Conservation (phyloP, 225 moss, liverwort and hornwort species). For the Anthoceros angustus region DNA sequence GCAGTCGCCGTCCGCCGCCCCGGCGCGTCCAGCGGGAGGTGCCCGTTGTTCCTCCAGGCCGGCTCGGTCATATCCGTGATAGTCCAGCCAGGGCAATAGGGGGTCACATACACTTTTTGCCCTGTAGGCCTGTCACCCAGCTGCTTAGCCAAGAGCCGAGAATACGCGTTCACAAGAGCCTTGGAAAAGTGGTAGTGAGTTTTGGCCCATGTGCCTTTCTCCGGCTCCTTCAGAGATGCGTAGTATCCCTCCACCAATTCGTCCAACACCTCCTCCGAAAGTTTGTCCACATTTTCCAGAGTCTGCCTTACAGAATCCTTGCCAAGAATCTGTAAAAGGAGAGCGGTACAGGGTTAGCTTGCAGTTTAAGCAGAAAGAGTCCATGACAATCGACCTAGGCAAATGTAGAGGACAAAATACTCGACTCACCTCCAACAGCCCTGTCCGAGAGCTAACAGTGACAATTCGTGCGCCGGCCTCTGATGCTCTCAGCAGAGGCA, state of each 20-base stretch:
- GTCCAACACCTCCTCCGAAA: slow-evolving; percentile 16
- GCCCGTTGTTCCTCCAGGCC: too few relatives aligned
- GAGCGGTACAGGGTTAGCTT: background rate
- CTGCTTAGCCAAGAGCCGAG: slow-evolving; percentile 17
- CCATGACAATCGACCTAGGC: background rate
- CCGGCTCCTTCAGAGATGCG: slow-evolving; percentile 15
- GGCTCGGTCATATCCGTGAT: slow-evolving; percentile 23
- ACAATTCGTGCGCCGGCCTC: slow-evolving; percentile 25
- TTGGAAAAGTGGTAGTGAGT: slow-evolving; percentile 22
- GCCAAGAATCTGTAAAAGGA: background rate
- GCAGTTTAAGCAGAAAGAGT: background rate
- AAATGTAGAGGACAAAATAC: background rate
- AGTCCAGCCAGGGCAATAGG: slow-evolving; percentile 32
- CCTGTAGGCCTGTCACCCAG: slow-evolving; percentile 8
- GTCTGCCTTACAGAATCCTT: slow-evolving; percentile 4
- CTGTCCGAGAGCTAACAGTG: slow-evolving; percentile 21
- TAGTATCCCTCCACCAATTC: slow-evolving; percentile 12
- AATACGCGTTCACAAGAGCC: slow-evolving; percentile 27
- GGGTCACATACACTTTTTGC: slow-evolving; percentile 14
- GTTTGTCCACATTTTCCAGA: slow-evolving; percentile 13
- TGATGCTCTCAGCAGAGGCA: slow-evolving; percentile 24
- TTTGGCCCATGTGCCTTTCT: slow-evolving; percentile 18
- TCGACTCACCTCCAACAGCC: slow-evolving; percentile 24
- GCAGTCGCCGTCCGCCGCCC: background rate
- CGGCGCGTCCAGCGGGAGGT: background rate